Percentiles rank a stretch among this genome's conserved stretches.
phyloP scores from a whole-genome alignment of 371 early-diverging fungal species.

The Mortierella sp. region DNA sequence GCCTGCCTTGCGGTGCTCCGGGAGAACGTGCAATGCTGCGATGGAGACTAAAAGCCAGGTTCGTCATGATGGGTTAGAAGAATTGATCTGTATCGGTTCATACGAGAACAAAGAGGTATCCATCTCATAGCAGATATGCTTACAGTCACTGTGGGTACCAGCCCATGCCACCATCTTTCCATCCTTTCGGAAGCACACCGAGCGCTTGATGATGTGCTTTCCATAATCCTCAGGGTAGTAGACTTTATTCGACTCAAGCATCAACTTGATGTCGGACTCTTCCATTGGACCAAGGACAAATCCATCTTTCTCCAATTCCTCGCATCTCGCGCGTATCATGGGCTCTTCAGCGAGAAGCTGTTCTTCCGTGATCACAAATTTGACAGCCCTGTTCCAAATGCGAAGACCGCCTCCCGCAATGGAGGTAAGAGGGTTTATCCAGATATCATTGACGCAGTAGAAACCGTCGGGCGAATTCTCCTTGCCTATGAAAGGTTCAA shows the following conservation, averaged over 20 bases:
- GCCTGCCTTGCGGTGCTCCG: conserved; percentile 37
- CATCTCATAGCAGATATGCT: not conserved
- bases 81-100: not conserved
- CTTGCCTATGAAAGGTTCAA: not conserved
- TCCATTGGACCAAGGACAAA: conserved; percentile 29
- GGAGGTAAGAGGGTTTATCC: conserved; percentile 14
- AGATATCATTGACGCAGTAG: conserved; percentile 34
- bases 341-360: conserved; percentile 21
- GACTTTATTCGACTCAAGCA: conserved; percentile 30
- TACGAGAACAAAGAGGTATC: not conserved
- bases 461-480: conserved; percentile 1
- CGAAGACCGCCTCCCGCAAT: not conserved
- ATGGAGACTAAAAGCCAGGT: conserved; percentile 30
- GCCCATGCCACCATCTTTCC: conserved; percentile 47
- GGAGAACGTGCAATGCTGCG: conserved; percentile 41
- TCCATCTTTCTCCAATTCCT: conserved; percentile 14
- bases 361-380: conserved; percentile 38
- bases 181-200: conserved; percentile 30
- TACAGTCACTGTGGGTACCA: conserved; percentile 46
- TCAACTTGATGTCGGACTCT: conserved; percentile 22
- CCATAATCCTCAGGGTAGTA: conserved; percentile 21
- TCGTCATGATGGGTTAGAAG: not conserved
- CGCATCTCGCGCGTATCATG: conserved; percentile 9
- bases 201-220: conserved; percentile 21
- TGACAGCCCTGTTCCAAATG: conserved; percentile 12